Evolutionary conservation across 352 stramenopile species (phyloP).

Genomic region (Phytopythium mirpurense): DNA sequence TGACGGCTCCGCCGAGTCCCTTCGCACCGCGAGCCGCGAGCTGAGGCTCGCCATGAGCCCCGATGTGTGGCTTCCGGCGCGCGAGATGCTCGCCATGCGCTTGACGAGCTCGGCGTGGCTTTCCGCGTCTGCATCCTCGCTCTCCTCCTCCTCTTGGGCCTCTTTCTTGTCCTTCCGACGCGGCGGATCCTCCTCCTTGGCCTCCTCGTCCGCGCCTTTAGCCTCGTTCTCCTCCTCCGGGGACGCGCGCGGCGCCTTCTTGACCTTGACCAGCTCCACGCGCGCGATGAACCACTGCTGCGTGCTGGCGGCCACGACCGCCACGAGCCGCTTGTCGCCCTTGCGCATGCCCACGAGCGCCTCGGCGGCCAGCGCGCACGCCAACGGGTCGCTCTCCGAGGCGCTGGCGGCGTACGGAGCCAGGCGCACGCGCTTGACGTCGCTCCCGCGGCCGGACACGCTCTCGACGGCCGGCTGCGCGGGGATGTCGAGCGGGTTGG

Average conservation of each 20-base stretch:
- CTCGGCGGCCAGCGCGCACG: constrained; percentile 31
- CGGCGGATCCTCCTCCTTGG: not conserved
- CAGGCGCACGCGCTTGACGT: constrained; percentile 51
- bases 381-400: constrained; percentile 23
- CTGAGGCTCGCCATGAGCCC: constrained; percentile 57
- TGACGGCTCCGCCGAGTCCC: constrained; percentile 11
- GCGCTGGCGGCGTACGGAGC: constrained; percentile 1
- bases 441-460: constrained; percentile 12
- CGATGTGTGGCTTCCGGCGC: constrained; percentile 44
- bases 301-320: constrained; percentile 34
- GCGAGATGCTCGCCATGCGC: constrained; percentile 68
- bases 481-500: constrained; percentile 49
- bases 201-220: not conserved
- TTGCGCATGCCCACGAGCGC: constrained; percentile 66
- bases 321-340: constrained; percentile 43
- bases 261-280: constrained; percentile 71
- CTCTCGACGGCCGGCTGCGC: constrained; percentile 19
- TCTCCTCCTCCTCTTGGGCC: not conserved
- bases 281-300: constrained; percentile 62
- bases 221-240: constrained; percentile 1
- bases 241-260: constrained; percentile 38
- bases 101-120: constrained; percentile 55
- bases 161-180: constrained; percentile 2
- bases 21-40: constrained; percentile 18
- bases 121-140: not conserved